These are phyloP conservation scores for Eutrema heterophyllum DNA, from an alignment of 345 rosid genomes.

Conservation along the genomic window DNA sequence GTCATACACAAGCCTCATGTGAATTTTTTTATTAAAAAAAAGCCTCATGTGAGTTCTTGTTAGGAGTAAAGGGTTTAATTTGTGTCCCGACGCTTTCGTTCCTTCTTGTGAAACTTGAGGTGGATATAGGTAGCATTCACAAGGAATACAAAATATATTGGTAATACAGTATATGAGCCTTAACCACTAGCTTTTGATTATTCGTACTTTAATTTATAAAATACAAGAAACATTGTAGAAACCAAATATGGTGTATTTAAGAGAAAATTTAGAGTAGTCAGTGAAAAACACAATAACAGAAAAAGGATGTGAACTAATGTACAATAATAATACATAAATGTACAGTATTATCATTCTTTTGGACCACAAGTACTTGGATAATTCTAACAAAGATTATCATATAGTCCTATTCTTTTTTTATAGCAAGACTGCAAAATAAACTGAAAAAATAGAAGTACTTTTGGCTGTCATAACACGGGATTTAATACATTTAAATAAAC, in stretches of 20 bases:
- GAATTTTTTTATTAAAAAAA: too few relatives aligned
- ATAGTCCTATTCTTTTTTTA: background rate
- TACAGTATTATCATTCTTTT: background rate
- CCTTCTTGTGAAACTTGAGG: slow-evolving; percentile 27
- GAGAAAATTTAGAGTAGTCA: background rate
- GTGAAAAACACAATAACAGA: background rate
- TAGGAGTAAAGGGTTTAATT: slow-evolving; percentile 4
- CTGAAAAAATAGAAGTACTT: background rate
- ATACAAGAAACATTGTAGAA: background rate
- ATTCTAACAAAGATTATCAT: background rate
- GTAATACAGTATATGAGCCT: background rate
- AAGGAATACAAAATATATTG: background rate
- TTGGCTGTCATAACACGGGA: slow-evolving; percentile 20
- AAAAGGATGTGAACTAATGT: background rate
- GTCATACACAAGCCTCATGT: slow-evolving; percentile 26
- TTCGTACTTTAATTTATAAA: background rate
- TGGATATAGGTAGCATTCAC: slow-evolving; percentile 21
- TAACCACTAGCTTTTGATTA: background rate
- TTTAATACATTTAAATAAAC: background rate
- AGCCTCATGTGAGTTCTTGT: slow-evolving; percentile 25
- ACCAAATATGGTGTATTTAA: background rate
- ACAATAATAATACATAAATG: background rate
- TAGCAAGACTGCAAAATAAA: background rate
- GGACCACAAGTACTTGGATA: background rate
- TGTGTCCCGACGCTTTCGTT: slow-evolving; percentile 16